A percentile compares a stretch with the other conserved stretches of the same genome.
phyloP scores from a whole-genome alignment of 441 rosid genomes.

The Dalechampia spathulata region DNA sequence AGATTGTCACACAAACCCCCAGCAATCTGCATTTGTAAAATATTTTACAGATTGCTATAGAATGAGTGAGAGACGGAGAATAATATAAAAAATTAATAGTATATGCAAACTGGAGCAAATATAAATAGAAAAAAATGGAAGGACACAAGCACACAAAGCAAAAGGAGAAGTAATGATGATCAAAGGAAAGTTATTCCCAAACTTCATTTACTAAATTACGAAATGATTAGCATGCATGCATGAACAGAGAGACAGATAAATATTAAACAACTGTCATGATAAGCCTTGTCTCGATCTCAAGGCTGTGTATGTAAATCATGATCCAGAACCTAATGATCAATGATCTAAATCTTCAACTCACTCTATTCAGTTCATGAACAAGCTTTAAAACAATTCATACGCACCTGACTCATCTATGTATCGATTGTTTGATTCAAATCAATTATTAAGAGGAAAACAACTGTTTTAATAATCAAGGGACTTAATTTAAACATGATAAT shows the following conservation, averaged over 20 bases:
- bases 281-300: neutral
- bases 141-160: neutral
- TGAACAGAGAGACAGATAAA: neutral
- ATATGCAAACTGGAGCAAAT: neutral
- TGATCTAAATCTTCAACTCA: too few relatives aligned
- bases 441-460: neutral
- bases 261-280: neutral
- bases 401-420: neutral
- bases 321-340: too few relatives aligned
- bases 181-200: slow-evolving; percentile 9
- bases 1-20: slow-evolving; percentile 91
- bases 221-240: neutral
- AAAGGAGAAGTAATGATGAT: neutral
- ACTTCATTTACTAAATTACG: neutral
- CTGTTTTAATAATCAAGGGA: neutral
- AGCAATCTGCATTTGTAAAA: slow-evolving; percentile 51
- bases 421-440: neutral
- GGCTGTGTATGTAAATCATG: too few relatives aligned
- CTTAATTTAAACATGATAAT: neutral
- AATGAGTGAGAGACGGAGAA: neutral
- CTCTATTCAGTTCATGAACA: neutral
- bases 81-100: too few relatives aligned
- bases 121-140: neutral
- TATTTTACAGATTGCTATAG: neutral
- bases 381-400: neutral